A percentile compares a stretch with the other conserved stretches of the same genome.
Conservation (phyloP, 140 eudicot species). For the Ambrosia hybrid region DNA sequence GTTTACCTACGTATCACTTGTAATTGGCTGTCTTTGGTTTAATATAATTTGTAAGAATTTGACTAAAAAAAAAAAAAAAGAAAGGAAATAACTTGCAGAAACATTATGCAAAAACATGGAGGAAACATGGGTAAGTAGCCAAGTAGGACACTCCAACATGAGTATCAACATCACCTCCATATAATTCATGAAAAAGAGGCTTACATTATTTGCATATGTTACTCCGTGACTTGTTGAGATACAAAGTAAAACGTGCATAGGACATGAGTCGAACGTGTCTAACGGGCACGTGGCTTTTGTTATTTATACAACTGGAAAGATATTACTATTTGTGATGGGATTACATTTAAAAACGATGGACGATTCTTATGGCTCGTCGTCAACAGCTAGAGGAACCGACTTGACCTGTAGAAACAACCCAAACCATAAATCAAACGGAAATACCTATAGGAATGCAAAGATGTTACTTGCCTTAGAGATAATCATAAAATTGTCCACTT, state of each 20-base stretch:
- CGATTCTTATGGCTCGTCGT: slow-evolving; percentile 18
- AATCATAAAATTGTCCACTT: background rate
- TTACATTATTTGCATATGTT: background rate
- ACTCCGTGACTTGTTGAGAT: background rate
- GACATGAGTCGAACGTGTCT: background rate
- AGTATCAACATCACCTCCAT: background rate
- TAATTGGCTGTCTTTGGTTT: too few relatives aligned
- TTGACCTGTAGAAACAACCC: slow-evolving; percentile 29
- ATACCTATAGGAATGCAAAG: background rate
- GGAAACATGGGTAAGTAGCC: too few relatives aligned
- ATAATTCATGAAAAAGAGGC: background rate
- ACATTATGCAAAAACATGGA: too few relatives aligned
- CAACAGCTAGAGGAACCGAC: slow-evolving; percentile 41
- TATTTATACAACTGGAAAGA: slow-evolving; percentile 12
- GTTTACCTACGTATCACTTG: too few relatives aligned
- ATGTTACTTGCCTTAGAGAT: background rate
- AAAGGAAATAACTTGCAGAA: too few relatives aligned
- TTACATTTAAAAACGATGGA: background rate
- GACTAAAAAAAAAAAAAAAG: too few relatives aligned
- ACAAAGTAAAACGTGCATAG: background rate
- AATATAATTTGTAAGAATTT: too few relatives aligned
- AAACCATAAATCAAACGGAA: background rate
- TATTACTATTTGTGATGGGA: background rate
- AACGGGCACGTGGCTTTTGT: background rate
- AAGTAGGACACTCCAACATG: too few relatives aligned